Conservation (phyloP, 2,329 filamentous ascomycete genomes). For the Dothideomycetes sp. region DNA sequence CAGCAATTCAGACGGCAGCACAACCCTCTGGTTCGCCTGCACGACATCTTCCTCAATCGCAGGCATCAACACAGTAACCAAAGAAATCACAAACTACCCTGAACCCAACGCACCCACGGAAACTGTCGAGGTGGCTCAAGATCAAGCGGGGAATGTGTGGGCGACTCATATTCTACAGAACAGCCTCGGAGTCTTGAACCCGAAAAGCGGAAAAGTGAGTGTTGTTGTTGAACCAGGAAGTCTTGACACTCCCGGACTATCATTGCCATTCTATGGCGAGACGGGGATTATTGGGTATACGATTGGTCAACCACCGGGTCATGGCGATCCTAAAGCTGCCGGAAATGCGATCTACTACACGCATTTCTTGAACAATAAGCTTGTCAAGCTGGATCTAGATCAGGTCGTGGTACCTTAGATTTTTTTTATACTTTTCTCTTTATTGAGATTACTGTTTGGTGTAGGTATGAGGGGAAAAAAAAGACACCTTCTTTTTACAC, state of each 20-base stretch:
- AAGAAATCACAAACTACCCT: background rate
- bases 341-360: slow-evolving; percentile 2
- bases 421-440: too few species aligned
- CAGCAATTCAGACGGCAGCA: background rate
- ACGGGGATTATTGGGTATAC: slow-evolving; percentile 2
- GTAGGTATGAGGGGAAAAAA: too few species aligned
- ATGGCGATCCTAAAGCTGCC: background rate
- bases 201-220: slow-evolving; percentile 1
- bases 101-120: slow-evolving; percentile 5
- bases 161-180: slow-evolving; percentile 5
- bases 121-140: slow-evolving; percentile 3
- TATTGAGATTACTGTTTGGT: too few species aligned
- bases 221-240: slow-evolving; percentile 1
- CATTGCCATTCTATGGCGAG: slow-evolving; percentile 4
- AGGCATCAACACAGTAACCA: background rate
- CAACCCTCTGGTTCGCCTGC: slow-evolving; percentile 6
- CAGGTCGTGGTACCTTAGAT: background rate
- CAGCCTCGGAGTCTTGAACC: slow-evolving; percentile 1
- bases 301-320: slow-evolving; percentile 4
- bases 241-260: slow-evolving; percentile 1
- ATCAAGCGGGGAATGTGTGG: background rate
- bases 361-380: slow-evolving; percentile 1
- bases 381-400: slow-evolving; percentile 5
- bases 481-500: too few species aligned
- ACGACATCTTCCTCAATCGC: slow-evolving; percentile 2